Evolutionary conservation across 371 early-diverging fungal genomes (phyloP).

Genomic region (Syncephalastrum sp.): DNA sequence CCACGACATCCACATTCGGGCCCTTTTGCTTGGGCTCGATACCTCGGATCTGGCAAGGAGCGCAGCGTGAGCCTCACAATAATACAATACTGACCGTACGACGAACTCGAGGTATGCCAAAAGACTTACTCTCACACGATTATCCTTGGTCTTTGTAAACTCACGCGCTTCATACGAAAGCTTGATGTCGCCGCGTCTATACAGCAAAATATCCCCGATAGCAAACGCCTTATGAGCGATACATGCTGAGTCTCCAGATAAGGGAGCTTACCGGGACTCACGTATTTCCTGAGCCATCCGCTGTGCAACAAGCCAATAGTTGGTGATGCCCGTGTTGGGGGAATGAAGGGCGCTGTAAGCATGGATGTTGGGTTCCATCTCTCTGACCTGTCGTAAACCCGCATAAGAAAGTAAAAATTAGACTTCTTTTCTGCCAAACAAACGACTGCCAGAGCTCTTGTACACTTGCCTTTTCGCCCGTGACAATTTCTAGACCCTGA

Average conservation of each 20-base stretch:
- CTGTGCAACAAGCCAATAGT: constrained; percentile 41
- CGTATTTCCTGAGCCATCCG: constrained; percentile 39
- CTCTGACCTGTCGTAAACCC: constrained; percentile 25
- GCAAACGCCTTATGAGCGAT: neutral
- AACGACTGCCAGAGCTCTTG: neutral
- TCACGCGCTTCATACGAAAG: constrained; percentile 40
- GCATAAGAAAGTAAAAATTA: neutral
- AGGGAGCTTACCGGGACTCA: constrained; percentile 31
- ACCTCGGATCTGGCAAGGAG: constrained; percentile 30
- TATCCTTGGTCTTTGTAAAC: constrained; percentile 29
- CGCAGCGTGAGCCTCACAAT: neutral
- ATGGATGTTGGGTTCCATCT: constrained; percentile 44
- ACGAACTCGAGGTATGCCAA: no score
- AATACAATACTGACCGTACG: no score
- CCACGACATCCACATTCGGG: constrained; percentile 33
- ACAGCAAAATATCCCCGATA: neutral
- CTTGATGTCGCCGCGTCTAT: constrained; percentile 48
- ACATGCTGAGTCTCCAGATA: no score
- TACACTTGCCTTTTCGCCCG: constrained; percentile 30
- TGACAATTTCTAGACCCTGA: constrained; percentile 40
- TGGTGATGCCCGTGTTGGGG: constrained; percentile 48
- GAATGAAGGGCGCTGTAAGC: constrained; percentile 47
- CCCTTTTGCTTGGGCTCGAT: constrained; percentile 37
- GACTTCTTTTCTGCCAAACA: neutral
- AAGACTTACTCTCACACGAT: constrained; percentile 22